These are phyloP conservation scores for Pichia gijzeniarum DNA, from an alignment of 805 yeast species.

Conservation along the genomic window DNA sequence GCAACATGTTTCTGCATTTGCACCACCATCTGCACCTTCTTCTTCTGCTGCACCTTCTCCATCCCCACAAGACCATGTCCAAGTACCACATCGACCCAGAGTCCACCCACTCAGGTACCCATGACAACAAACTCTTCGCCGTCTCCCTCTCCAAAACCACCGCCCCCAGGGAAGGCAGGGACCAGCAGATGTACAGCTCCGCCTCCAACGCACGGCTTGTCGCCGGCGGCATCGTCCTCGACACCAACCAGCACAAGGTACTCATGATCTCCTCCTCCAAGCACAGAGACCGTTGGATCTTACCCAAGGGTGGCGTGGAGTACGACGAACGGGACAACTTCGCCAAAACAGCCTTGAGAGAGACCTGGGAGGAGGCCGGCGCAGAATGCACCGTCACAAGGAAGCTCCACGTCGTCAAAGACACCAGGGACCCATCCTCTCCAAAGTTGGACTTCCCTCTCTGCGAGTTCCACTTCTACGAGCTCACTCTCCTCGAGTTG, in stretches of 20 bases:
- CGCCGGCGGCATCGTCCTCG: slow-evolving; percentile 84
- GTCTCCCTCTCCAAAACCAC: slow-evolving; percentile 23
- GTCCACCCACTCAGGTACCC: background rate
- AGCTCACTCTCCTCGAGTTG: slow-evolving; percentile 55
- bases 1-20: too few relatives aligned
- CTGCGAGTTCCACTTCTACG: slow-evolving; percentile 85
- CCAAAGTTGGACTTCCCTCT: slow-evolving; percentile 39
- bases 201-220: slow-evolving; percentile 73
- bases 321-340: slow-evolving; percentile 56
- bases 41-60: too few relatives aligned
- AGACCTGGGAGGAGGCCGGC: slow-evolving; percentile 98
- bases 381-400: slow-evolving; percentile 54
- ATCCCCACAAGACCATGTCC: background rate
- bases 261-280: slow-evolving; percentile 74
- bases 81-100: slow-evolving; percentile 3
- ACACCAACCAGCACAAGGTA: slow-evolving; percentile 50
- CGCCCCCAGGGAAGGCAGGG: slow-evolving; percentile 49
- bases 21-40: too few relatives aligned
- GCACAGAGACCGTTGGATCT: slow-evolving; percentile 67
- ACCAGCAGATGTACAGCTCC: slow-evolving; percentile 49
- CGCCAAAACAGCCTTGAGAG: slow-evolving; percentile 61
- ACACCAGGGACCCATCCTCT: slow-evolving; percentile 25
- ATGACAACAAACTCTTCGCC: background rate
- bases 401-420: slow-evolving; percentile 62
- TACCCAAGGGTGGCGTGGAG: slow-evolving; percentile 97